A percentile compares a stretch with the other conserved stretches of the same genome.
Evolutionary conservation across 2,329 filamentous ascomycete genomes (phyloP).

Genomic region (Cladophialophora psammophila): DNA sequence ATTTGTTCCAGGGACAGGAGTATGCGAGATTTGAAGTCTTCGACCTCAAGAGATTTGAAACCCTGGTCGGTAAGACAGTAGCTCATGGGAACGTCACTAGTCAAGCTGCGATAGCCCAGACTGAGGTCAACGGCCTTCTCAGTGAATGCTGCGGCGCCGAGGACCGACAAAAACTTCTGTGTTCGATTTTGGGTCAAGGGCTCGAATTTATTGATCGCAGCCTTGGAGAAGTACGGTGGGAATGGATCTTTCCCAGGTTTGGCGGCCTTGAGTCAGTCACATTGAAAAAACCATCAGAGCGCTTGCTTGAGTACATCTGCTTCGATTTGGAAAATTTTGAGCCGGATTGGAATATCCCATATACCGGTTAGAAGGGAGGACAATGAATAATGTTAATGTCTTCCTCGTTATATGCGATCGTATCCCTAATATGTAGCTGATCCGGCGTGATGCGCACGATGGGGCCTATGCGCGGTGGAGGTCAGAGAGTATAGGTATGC

Average conservation of each 20-base stretch:
- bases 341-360: too few relatives aligned
- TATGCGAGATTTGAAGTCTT: slow-evolving; percentile 17
- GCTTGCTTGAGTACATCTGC: too few relatives aligned
- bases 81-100: slow-evolving; percentile 16
- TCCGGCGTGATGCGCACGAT: too few relatives aligned
- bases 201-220: slow-evolving; percentile 42
- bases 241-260: slow-evolving; percentile 34
- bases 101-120: slow-evolving; percentile 19
- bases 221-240: slow-evolving; percentile 45
- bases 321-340: too few relatives aligned
- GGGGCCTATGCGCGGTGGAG: too few relatives aligned
- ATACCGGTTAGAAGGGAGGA: too few relatives aligned
- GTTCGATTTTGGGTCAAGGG: slow-evolving; percentile 42
- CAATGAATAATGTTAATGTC: too few relatives aligned
- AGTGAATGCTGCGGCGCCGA: slow-evolving; percentile 5
- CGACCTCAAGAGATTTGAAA: slow-evolving; percentile 7
- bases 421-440: too few relatives aligned
- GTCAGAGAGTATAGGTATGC: too few relatives aligned
- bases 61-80: slow-evolving; percentile 22
- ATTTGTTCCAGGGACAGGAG: slow-evolving; percentile 16
- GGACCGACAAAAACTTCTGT: slow-evolving; percentile 15
- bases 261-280: slow-evolving; percentile 9
- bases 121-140: slow-evolving; percentile 19
- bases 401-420: too few relatives aligned
- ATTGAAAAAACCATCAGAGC: slow-evolving; percentile 15